Evolutionary conservation across 345 rosid genomes (phyloP), one percentile per base, ranked within the genome.

Genomic region (sweet orange (Citrus sinensis)): DNA sequence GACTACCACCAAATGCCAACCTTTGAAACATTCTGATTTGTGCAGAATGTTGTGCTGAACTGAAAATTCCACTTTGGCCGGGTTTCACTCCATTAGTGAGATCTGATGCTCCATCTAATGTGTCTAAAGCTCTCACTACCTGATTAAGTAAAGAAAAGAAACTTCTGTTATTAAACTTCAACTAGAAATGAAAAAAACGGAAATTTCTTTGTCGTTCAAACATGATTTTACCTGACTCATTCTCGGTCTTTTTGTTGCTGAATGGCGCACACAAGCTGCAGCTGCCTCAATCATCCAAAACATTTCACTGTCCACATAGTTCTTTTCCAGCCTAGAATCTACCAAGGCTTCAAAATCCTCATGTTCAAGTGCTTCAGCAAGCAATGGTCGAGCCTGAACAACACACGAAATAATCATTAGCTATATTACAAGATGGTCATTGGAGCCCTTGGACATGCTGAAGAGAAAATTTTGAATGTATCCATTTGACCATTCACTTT

Each of bases 201-300:
- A 63, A 60, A 46, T 30, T n/a, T 60, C 9, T 62, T 25, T 5
- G 46, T n/a, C 24, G 32, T 49, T 37, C 55, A 63, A 11, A 19
- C 49, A 16, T 56, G 32, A 4, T 16, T 54, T 77, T 82, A 89
- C 99, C 92, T 94, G 99, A 84, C 99, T 92, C 99, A 94, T 94
- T 78, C 89, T 85, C 8, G 98, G 99, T 86, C 99, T 89, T 82
- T 86, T 96, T 17, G 86, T 73, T 79, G 91, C 98, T 56, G 98
- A 96, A 86, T 96, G 98, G 9, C 99, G 94, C 16, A 96, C 91
- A 24, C 98, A 94, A 37, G 99, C 99, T 54, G 98, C 98, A 16
- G 99, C 99, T 32, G 99, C 98, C 87, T 94, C 98, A 19, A 92
- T 89, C 97, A 96, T 94, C 67, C 97, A 84, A 70, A 96, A 92